These are phyloP conservation scores for Thalassiosira exigua DNA, from an alignment of 352 stramenopile genomes.

Conservation along the genomic window DNA sequence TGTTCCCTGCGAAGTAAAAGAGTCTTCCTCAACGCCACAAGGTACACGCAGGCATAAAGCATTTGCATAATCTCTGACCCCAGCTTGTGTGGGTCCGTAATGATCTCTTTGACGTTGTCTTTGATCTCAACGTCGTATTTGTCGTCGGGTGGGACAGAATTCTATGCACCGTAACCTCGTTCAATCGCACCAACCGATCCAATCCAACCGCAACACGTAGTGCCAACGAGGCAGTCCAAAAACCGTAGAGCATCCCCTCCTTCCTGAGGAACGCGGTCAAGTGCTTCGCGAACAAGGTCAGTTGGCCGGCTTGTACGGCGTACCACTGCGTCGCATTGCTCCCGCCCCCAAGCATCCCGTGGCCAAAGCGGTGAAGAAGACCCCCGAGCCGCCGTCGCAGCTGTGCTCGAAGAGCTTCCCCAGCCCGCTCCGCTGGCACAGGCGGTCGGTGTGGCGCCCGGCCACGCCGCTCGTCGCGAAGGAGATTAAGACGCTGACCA, in stretches of 20 bases:
- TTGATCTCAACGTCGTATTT: slow-evolving; percentile 68
- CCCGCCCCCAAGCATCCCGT: slow-evolving; percentile 76
- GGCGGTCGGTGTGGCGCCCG: slow-evolving; percentile 77
- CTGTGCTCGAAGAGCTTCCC: slow-evolving; percentile 86
- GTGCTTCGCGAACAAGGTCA: slow-evolving; percentile 85
- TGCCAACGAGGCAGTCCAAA: slow-evolving; percentile 79
- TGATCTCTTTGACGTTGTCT: slow-evolving; percentile 60
- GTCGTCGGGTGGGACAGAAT: slow-evolving; percentile 61
- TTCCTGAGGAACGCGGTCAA: slow-evolving; percentile 82
- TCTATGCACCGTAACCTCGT: slow-evolving; percentile 63
- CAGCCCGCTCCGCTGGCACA: slow-evolving; percentile 80
- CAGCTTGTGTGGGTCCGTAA: slow-evolving; percentile 60
- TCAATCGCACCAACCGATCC: slow-evolving; percentile 72
- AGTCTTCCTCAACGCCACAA: slow-evolving; percentile 70
- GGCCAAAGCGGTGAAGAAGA: slow-evolving; percentile 82
- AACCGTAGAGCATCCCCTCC: slow-evolving; percentile 80
- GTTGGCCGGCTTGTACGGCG: slow-evolving; percentile 79
- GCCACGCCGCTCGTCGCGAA: slow-evolving; percentile 75
- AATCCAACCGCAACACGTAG: slow-evolving; percentile 75
- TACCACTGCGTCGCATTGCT: slow-evolving; percentile 81
- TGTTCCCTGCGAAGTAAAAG: slow-evolving; percentile 72
- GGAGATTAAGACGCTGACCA: slow-evolving; percentile 81
- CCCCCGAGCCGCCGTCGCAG: slow-evolving; percentile 78
- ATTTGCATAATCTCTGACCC: slow-evolving; percentile 71
- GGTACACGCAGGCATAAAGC: slow-evolving; percentile 77